phyloP scores from a whole-genome alignment of 805 yeast species.

The Blastobotrys robertii region DNA sequence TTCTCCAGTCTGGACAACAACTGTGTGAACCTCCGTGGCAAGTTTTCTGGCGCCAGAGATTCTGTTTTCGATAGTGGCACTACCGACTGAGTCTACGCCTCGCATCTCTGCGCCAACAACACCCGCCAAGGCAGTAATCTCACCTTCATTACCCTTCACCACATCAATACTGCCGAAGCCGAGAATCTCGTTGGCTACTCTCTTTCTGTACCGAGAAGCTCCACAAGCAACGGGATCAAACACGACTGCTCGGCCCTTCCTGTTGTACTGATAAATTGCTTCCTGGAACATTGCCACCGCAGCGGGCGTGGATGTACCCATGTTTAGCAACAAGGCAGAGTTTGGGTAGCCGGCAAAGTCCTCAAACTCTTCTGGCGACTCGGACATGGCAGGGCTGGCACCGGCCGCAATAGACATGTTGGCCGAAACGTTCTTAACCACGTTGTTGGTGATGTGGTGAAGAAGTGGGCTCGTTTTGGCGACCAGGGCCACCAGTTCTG shows the following conservation, averaged over 20 bases:
- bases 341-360: conserved; percentile 52
- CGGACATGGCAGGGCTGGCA: conserved; percentile 86
- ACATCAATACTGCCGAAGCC: conserved; percentile 47
- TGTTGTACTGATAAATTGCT: conserved; percentile 54
- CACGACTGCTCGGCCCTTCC: conserved; percentile 48
- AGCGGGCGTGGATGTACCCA: conserved; percentile 54
- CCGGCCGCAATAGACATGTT: conserved; percentile 77
- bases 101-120: conserved; percentile 38
- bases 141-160: conserved; percentile 83
- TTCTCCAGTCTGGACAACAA: conserved; percentile 66
- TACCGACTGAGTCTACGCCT: conserved; percentile 55
- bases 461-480: conserved; percentile 45
- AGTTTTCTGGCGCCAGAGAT: conserved; percentile 38
- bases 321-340: conserved; percentile 53
- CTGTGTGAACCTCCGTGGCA: conserved; percentile 41
- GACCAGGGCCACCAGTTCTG: conserved; percentile 22
- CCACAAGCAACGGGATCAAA: conserved; percentile 94
- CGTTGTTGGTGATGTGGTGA: conserved; percentile 81
- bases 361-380: conserved; percentile 51
- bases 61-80: conserved; percentile 13
- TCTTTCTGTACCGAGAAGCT: conserved; percentile 53
- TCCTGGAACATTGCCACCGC: conserved; percentile 34
- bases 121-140: conserved; percentile 54
- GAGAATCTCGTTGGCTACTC: conserved; percentile 40
- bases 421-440: conserved; percentile 83